Evolutionary conservation across 176 grass and related monocot genomes (phyloP), one percentile per base, ranked within the genome.

Genomic region (Zoysia japonica): DNA sequence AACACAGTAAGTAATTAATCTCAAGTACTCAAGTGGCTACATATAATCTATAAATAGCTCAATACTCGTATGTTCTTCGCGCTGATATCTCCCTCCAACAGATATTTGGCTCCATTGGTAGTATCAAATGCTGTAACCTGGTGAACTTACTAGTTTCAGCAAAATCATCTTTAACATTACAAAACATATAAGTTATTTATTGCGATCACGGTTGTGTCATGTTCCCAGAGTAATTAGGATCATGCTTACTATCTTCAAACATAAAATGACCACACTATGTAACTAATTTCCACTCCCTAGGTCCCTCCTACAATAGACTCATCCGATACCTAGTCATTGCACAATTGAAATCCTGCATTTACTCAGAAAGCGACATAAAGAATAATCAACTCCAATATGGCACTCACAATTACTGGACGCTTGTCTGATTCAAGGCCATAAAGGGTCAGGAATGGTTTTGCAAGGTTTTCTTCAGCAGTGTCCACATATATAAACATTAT

Each of bases 401-500:
- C 60, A 82, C 88, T 73, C 75, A 98, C 95, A 79, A 90, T 90
- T 61, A 61, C 59, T 61, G 84, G 86, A 59, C 86, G 85, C 48
- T 86, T 88, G 81, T 91, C 92, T 4, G 89, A 74, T 85, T 98
- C 92, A 46, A 90, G 78, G 59, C 90, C 96, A 80, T 88, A 98
- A 52, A 98, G 86, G 70, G 84, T 82, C 19, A 98, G 74, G 85
- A 98, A 98, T 70, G 96, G 96, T 78, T 94, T 98, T 81, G 96
- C 90, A 93, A 94, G 92, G 36, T 94, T 87, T 82, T 99, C 96
- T 87, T 95, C 92, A 79, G 96, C 85, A 17, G 67, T 86, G 68
- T 99, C 96, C n/a, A 93, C 92, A 53, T 87, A 93, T 77, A 99
- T 78, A 84, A 99, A 95, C 90, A 99, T 87, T 85, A 99, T 89